phyloP scores from a whole-genome alignment of 768 basidiomycete species.

The Lactarius evosmus region DNA sequence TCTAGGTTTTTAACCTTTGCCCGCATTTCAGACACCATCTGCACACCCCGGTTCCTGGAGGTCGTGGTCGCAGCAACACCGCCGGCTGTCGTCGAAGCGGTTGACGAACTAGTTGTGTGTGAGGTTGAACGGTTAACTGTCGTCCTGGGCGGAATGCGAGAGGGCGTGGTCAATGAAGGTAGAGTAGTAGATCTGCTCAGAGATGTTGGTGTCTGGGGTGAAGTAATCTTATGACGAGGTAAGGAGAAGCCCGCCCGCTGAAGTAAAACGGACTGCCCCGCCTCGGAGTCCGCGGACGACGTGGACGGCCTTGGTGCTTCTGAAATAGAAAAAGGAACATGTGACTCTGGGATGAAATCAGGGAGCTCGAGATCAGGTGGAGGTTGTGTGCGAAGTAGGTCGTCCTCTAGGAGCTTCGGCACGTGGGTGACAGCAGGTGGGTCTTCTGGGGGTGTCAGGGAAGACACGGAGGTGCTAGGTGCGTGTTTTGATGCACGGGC shows the following conservation, averaged over 20 bases:
- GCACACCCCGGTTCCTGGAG: slow-evolving; percentile 76
- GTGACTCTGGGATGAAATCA: slow-evolving; percentile 46
- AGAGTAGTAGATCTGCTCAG: slow-evolving; percentile 55
- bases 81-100: slow-evolving; percentile 34
- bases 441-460: slow-evolving; percentile 33
- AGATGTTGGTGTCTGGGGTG: slow-evolving; percentile 42
- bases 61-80: slow-evolving; percentile 41
- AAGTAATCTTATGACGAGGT: slow-evolving; percentile 40
- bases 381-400: slow-evolving; percentile 55
- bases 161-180: slow-evolving; percentile 47
- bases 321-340: slow-evolving; percentile 9
- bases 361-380: slow-evolving; percentile 59
- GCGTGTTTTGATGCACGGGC: slow-evolving; percentile 32
- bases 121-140: slow-evolving; percentile 36
- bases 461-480: slow-evolving; percentile 26
- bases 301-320: slow-evolving; percentile 23
- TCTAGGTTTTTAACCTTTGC: slow-evolving; percentile 78
- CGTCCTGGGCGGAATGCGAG: slow-evolving; percentile 43
- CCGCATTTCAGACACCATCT: slow-evolving; percentile 92
- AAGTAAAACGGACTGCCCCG: slow-evolving; percentile 48
- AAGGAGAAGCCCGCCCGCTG: slow-evolving; percentile 49
- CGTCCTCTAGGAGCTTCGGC: slow-evolving; percentile 47
- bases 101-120: slow-evolving; percentile 35
- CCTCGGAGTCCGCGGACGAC: slow-evolving; percentile 28
- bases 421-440: slow-evolving; percentile 32